Conservation (phyloP, 768 basidiomycete species). For the Xanthoconium purpureum region DNA sequence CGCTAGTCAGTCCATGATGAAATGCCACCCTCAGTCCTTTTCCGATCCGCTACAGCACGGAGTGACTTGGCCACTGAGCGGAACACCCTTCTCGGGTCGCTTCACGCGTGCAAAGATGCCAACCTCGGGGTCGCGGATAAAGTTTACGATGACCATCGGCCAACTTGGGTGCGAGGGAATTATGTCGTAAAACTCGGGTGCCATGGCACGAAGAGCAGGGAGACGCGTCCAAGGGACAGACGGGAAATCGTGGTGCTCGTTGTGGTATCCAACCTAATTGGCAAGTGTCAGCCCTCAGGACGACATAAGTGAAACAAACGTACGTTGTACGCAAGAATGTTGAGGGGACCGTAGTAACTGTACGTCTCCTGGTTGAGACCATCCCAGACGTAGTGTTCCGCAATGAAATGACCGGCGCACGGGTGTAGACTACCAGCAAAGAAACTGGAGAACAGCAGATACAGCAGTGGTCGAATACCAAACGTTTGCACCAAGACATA, state of each 20-base stretch:
- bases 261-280: conserved; percentile 90
- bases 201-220: conserved; percentile 75
- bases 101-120: conserved; percentile 90
- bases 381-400: conserved; percentile 95
- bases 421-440: conserved; percentile 97
- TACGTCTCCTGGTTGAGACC: conserved; percentile 93
- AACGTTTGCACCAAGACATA: conserved; percentile 53
- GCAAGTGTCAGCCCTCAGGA: background rate
- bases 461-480: conserved; percentile 57
- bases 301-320: conserved; percentile 26
- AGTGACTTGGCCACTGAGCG: conserved; percentile 18
- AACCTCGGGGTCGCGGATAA: conserved; percentile 86
- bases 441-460: conserved; percentile 87
- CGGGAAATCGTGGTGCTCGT: conserved; percentile 99
- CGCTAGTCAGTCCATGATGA: conserved; percentile 2
- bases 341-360: conserved; percentile 92
- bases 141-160: conserved; percentile 93
- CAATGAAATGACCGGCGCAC: conserved; percentile 96
- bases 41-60: conserved; percentile 10
- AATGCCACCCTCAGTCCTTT: conserved; percentile 15
- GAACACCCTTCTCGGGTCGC: conserved; percentile 46
- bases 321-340: conserved; percentile 90
- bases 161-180: conserved; percentile 88
- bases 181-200: conserved; percentile 88
- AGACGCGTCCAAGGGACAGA: conserved; percentile 94